phyloP scores from a whole-genome alignment of 306 rosid genomes.

The Quercus variabilis region DNA sequence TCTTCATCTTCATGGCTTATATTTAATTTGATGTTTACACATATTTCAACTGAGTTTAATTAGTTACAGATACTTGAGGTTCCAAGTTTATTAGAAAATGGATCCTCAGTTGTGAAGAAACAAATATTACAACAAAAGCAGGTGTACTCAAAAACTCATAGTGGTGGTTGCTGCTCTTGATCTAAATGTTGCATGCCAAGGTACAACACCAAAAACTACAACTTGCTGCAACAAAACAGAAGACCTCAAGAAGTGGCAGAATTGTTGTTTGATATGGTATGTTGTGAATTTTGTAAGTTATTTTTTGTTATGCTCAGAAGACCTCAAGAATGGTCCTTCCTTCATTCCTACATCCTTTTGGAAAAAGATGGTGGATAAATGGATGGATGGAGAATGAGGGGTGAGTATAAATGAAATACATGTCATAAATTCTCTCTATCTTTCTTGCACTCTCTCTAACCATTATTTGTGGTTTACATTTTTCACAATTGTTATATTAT shows the following conservation, averaged over 20 bases:
- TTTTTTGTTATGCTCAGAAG: too few relatives aligned
- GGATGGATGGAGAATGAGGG: too few relatives aligned
- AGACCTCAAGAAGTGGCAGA: conserved; percentile 2
- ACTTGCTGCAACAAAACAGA: conserved; percentile 1
- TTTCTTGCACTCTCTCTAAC: too few relatives aligned
- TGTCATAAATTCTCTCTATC: too few relatives aligned
- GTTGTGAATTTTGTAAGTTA: too few relatives aligned
- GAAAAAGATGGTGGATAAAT: too few relatives aligned
- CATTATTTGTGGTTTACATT: too few relatives aligned
- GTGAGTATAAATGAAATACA: too few relatives aligned
- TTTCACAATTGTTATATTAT: too few relatives aligned
- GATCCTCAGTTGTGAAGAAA: conserved; percentile 55
- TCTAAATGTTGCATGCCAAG: conserved; percentile 9
- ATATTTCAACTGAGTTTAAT: background rate
- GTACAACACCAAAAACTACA: background rate
- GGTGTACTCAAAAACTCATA: conserved; percentile 21
- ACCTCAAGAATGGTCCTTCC: too few relatives aligned
- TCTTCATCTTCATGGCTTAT: conserved; percentile 2
- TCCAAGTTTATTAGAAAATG: conserved; percentile 64
- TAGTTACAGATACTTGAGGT: conserved; percentile 63
- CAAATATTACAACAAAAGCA: conserved; percentile 50
- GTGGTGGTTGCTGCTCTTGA: conserved; percentile 52
- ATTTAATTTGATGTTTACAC: background rate
- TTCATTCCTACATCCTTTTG: too few relatives aligned
- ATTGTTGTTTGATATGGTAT: background rate